phyloP scores from a whole-genome alignment of 352 stramenopile genomes.

The Phytopythium boreale region DNA sequence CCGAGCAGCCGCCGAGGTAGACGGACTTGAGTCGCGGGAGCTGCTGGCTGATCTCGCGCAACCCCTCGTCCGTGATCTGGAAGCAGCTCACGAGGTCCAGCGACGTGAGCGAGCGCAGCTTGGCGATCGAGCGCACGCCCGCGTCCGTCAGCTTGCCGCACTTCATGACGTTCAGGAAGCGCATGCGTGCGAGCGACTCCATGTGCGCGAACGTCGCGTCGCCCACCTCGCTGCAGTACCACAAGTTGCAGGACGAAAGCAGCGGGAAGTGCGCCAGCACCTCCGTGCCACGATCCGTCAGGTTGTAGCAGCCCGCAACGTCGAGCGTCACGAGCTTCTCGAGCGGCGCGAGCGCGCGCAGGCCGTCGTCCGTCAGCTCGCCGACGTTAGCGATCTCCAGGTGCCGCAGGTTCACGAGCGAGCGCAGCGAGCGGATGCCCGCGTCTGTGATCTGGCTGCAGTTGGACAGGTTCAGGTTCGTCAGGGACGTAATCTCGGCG shows the following conservation, averaged over 20 bases:
- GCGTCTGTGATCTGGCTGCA: conserved; percentile 73
- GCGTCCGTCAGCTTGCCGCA: conserved; percentile 67
- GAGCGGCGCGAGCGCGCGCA: conserved; percentile 48
- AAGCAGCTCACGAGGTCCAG: conserved; percentile 82
- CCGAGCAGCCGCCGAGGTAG: conserved; percentile 58
- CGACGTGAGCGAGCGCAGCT: conserved; percentile 51
- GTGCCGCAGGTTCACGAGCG: conserved; percentile 58
- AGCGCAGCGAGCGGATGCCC: conserved; percentile 42
- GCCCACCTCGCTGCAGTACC: conserved; percentile 82
- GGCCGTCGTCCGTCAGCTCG: conserved; percentile 60
- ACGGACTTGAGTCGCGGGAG: conserved; percentile 57
- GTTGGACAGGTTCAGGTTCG: conserved; percentile 72
- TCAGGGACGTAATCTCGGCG: conserved; percentile 45
- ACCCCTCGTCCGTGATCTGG: conserved; percentile 52
- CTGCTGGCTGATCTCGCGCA: conserved; percentile 27
- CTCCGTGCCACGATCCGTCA: conserved; percentile 62
- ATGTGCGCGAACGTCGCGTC: conserved; percentile 61
- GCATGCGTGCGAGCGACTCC: conserved; percentile 45
- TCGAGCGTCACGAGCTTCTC: conserved; percentile 60
- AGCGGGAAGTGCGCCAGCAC: conserved; percentile 52
- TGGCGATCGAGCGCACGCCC: conserved; percentile 42
- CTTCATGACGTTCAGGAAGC: conserved; percentile 83
- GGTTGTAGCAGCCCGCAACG: conserved; percentile 76
- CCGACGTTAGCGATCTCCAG: conserved; percentile 78
- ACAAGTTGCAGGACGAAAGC: conserved; percentile 72